Percentiles rank a stretch among this genome's conserved stretches.
Conservation (phyloP, 129 eudicot species). For the Saposhnikovia divaricata region DNA sequence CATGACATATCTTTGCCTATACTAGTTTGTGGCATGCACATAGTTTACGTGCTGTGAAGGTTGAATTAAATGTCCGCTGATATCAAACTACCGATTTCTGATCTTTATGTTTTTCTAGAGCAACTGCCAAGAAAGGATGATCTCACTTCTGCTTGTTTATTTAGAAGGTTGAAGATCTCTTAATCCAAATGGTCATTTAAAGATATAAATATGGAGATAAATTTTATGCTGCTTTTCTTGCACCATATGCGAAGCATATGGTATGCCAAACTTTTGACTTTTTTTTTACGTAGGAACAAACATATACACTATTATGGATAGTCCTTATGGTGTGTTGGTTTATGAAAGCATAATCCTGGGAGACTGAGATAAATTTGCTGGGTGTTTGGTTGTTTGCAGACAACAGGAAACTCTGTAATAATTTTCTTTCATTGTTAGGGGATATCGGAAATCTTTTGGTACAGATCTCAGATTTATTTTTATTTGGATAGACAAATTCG, state of each 20-base stretch:
- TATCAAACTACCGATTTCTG: neutral
- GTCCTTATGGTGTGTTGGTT: constrained; percentile 13
- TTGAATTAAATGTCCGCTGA: neutral
- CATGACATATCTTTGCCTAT: constrained; percentile 20
- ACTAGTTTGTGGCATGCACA: constrained; percentile 27
- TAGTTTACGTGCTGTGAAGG: constrained; percentile 14
- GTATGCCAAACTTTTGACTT: constrained; percentile 25
- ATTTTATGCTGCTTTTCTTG: constrained; percentile 6
- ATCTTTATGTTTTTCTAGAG: constrained; percentile 7
- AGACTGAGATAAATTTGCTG: neutral
- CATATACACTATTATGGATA: neutral
- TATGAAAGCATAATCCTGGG: neutral
- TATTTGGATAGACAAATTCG: neutral
- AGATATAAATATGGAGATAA: constrained; percentile 5
- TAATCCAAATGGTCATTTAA: constrained; percentile 1
- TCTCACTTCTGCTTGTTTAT: constrained; percentile 5
- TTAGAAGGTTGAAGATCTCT: neutral
- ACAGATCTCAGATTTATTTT: neutral
- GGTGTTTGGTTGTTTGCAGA: constrained; percentile 14
- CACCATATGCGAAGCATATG: constrained; percentile 30
- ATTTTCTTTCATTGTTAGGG: neutral
- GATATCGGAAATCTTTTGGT: neutral
- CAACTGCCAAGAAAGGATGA: neutral
- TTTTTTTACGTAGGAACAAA: constrained; percentile 21
- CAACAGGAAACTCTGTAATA: neutral